phyloP scores from a whole-genome alignment of 2,329 filamentous ascomycete genomes.

The Epichloe brachyelytri region DNA sequence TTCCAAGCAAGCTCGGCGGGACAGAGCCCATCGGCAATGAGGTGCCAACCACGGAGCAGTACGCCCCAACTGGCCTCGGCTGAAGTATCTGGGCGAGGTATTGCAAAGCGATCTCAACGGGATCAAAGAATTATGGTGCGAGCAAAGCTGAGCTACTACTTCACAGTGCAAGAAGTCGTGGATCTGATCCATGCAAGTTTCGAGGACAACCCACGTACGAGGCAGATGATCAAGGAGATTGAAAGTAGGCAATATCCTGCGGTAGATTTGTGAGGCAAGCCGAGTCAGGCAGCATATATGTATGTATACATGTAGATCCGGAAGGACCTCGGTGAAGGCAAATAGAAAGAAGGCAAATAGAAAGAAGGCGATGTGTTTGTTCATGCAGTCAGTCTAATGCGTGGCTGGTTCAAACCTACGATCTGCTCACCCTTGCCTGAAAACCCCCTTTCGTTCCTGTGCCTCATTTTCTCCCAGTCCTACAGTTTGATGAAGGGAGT shows the following conservation, averaged over 20 bases:
- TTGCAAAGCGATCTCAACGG: slow-evolving; percentile 54
- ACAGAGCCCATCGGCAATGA: slow-evolving; percentile 21
- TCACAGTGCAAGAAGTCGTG: slow-evolving; percentile 45
- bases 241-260: slow-evolving; percentile 33
- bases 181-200: slow-evolving; percentile 52
- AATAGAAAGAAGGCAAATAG: too few relatives aligned
- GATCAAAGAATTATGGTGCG: slow-evolving; percentile 49
- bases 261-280: slow-evolving; percentile 2
- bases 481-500: too few relatives aligned
- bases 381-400: too few relatives aligned
- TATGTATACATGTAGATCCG: not conserved
- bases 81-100: slow-evolving; percentile 52
- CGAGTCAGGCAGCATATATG: not conserved
- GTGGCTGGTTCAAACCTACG: too few relatives aligned
- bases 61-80: slow-evolving; percentile 48
- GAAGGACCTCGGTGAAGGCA: not conserved
- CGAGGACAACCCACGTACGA: slow-evolving; percentile 46
- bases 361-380: too few relatives aligned
- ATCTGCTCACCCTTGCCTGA: too few relatives aligned
- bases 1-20: slow-evolving; percentile 27
- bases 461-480: too few relatives aligned
- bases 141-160: slow-evolving; percentile 53
- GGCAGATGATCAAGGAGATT: slow-evolving; percentile 46
- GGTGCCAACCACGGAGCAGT: slow-evolving; percentile 44
- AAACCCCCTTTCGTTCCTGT: too few relatives aligned